Evolutionary conservation across 2,329 filamentous ascomycete genomes (phyloP).

Genomic region (Aspergillus calidoustus): DNA sequence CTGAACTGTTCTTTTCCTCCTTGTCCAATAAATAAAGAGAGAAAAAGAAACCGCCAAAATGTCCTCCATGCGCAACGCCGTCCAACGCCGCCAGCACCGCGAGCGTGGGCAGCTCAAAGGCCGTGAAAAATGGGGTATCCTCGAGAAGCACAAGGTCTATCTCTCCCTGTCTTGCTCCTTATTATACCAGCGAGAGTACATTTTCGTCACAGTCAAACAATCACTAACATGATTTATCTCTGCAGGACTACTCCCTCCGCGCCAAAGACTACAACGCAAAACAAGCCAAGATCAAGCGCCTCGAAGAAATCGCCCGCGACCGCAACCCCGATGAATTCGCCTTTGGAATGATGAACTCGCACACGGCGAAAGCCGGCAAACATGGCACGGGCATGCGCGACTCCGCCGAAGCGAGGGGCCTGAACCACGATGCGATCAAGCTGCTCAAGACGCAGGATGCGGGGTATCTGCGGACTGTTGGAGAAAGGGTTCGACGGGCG

Average conservation of each 20-base stretch:
- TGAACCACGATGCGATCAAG: slow-evolving; percentile 63
- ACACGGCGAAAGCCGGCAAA: slow-evolving; percentile 46
- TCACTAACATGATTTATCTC: neutral
- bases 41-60: slow-evolving; percentile 37
- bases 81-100: slow-evolving; percentile 81
- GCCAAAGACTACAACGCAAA: slow-evolving; percentile 68
- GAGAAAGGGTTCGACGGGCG: slow-evolving; percentile 60
- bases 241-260: slow-evolving; percentile 66
- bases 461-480: slow-evolving; percentile 63
- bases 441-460: slow-evolving; percentile 69
- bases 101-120: slow-evolving; percentile 87
- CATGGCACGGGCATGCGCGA: slow-evolving; percentile 50
- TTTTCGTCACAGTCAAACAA: neutral
- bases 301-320: slow-evolving; percentile 63
- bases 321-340: slow-evolving; percentile 70
- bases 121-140: slow-evolving; percentile 82
- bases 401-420: slow-evolving; percentile 47
- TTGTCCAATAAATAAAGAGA: slow-evolving; percentile 12
- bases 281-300: slow-evolving; percentile 61
- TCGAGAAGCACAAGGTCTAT: slow-evolving; percentile 89
- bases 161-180: neutral
- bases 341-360: slow-evolving; percentile 65
- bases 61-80: slow-evolving; percentile 65
- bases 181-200: too few species aligned
- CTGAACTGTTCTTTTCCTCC: neutral